A percentile compares a stretch with the other conserved stretches of the same genome.
phyloP scores from a whole-genome alignment of 352 stramenopile genomes.

The Plasmopara muralis region DNA sequence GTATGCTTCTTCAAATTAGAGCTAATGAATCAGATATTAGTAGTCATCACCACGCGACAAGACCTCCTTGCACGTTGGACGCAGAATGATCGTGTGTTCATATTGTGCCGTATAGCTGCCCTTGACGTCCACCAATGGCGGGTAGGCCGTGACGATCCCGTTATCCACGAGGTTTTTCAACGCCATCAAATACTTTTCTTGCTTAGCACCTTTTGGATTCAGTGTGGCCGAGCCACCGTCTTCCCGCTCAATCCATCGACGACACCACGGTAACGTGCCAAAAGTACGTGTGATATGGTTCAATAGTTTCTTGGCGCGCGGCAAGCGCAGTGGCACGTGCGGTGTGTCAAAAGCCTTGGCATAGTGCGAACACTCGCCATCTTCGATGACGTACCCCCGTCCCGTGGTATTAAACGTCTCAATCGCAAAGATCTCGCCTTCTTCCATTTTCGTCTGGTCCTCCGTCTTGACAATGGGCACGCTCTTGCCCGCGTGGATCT shows the following conservation, averaged over 20 bases:
- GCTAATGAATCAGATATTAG: conserved; percentile 32
- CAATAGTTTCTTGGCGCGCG: conserved; percentile 92
- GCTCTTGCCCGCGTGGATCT: conserved; percentile 95
- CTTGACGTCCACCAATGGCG: conserved; percentile 94
- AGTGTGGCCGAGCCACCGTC: conserved; percentile 93
- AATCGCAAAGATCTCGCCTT: conserved; percentile 97
- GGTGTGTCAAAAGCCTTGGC: conserved; percentile 95
- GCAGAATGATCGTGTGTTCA: conserved; percentile 97
- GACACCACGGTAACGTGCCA: conserved; percentile 97
- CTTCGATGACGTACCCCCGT: conserved; percentile 86
- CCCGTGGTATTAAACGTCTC: conserved; percentile 93
- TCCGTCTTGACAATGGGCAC: conserved; percentile 94
- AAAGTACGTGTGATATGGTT: conserved; percentile 99
- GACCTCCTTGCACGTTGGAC: conserved; percentile 97
- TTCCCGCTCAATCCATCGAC: conserved; percentile 94
- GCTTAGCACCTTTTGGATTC: conserved; percentile 91
- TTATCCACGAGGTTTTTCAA: conserved; percentile 98
- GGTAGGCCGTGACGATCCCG: conserved; percentile 93
- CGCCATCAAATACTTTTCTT: conserved; percentile 97
- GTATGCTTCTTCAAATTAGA: background rate
- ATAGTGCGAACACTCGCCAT: conserved; percentile 97
- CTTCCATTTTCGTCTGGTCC: conserved; percentile 95
- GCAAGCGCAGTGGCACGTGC: conserved; percentile 90
- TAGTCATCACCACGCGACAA: conserved; percentile 98
- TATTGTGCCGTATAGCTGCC: conserved; percentile 98